Base-by-base conservation (phyloP, 2,329 filamentous ascomycete genomes). In the Anthostomella pinea region DNA sequence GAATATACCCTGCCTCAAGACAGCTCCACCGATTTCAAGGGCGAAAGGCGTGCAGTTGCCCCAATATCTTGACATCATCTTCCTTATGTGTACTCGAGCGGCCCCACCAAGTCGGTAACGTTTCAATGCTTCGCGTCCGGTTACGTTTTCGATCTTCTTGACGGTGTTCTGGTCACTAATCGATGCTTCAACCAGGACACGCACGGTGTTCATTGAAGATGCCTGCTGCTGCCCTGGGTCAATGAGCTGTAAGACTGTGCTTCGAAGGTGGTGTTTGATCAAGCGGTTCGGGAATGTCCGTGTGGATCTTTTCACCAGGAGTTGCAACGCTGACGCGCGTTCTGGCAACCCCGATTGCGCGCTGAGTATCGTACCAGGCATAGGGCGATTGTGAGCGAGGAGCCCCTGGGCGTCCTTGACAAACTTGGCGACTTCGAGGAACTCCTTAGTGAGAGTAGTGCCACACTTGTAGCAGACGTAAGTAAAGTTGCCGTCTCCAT, bases 41-140 rank as follows among this genome's bases (percentile, higher is more conserved):
- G 77, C 75, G 43, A 87, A 85, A 0, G 69, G 66, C 2, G 74
- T 76, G n/a, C 65, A 67, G 53, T 87, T 87, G 15, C 77, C 72
- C 80, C 81, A 85, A 53, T 87, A 87, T 2, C 77, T 68, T 15
- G 71, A 72, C 79, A 87, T 83, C 78, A 85, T 83, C 56, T 77
- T 79, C 10, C 81, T 73, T 4, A 80, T 64, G 1, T 70, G 66
- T 5, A 78, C 48, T 5, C 65, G 60, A 16, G 68, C 60, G 5
- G 53, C 45, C 16, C 34, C 19, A 2, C 35, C 48, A 4, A 58
- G 36, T n/a, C 24, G 43, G 17, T 55, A 59, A 2, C 46, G 43
- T 13, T 39, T 49, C 15, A 49, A 28, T 5, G 37, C 38, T 6
- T 51, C 46, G 10, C 47, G 39, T 3, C 41, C 26, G 3, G 35